Evolutionary conservation across 371 early-diverging fungal genomes (phyloP).

Genomic region (Mucor plumbeus): DNA sequence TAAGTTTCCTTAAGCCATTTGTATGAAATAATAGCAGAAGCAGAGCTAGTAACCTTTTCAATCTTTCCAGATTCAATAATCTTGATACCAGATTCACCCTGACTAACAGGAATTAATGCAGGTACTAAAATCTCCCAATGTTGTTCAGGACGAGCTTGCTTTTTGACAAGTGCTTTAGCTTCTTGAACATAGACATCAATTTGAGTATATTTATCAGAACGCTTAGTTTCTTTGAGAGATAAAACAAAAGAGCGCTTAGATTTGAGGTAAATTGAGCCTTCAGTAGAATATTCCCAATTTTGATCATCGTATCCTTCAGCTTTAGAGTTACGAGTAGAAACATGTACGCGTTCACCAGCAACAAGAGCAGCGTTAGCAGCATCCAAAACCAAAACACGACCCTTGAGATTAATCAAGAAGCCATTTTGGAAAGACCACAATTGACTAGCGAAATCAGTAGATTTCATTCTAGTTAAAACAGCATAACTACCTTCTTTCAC

Average conservation of each 20-base stretch:
- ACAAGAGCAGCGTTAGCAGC: slow-evolving; percentile 26
- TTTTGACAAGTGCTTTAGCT: slow-evolving; percentile 35
- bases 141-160: slow-evolving; percentile 43
- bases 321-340: slow-evolving; percentile 24
- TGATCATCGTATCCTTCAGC: slow-evolving; percentile 37
- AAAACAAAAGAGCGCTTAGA: slow-evolving; percentile 40
- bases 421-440: slow-evolving; percentile 59
- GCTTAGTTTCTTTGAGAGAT: slow-evolving; percentile 41
- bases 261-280: slow-evolving; percentile 35
- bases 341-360: slow-evolving; percentile 38
- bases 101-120: slow-evolving; percentile 38
- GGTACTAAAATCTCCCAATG: slow-evolving; percentile 53
- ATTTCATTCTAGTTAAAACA: slow-evolving; percentile 37
- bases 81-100: slow-evolving; percentile 39
- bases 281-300: slow-evolving; percentile 41
- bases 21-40: slow-evolving; percentile 35
- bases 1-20: slow-evolving; percentile 43
- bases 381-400: slow-evolving; percentile 42
- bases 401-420: slow-evolving; percentile 53
- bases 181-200: slow-evolving; percentile 50
- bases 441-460: slow-evolving; percentile 52
- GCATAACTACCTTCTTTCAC: slow-evolving; percentile 28
- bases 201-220: slow-evolving; percentile 22
- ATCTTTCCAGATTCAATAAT: slow-evolving; percentile 44
- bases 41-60: slow-evolving; percentile 30